phyloP scores from a whole-genome alignment of 169 alveolate genomes.

The Plasmodium gaboni region DNA sequence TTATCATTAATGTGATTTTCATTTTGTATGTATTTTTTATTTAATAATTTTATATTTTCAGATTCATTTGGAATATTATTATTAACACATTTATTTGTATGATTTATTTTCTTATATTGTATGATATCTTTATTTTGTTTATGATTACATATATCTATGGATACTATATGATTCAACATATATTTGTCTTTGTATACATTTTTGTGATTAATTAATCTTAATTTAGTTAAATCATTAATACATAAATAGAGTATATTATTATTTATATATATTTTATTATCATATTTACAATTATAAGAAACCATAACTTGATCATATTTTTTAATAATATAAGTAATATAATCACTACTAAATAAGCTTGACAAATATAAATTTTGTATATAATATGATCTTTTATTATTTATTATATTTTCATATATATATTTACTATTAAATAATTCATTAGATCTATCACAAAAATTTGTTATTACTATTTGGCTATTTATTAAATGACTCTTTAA shows the following conservation, averaged over 20 bases:
- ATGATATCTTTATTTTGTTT: neutral
- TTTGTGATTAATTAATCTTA: constrained; percentile 51
- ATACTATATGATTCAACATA: constrained; percentile 6
- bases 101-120: neutral
- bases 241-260: constrained; percentile 15
- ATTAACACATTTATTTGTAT: neutral
- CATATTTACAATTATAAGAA: constrained; percentile 34
- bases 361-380: constrained; percentile 50
- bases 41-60: neutral
- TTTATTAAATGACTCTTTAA: constrained; percentile 19
- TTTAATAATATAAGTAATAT: constrained; percentile 23
- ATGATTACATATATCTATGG: constrained; percentile 14
- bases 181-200: constrained; percentile 38
- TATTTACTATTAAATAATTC: constrained; percentile 42
- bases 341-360: constrained; percentile 34
- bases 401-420: constrained; percentile 22
- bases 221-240: constrained; percentile 45
- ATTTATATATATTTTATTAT: constrained; percentile 56
- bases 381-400: constrained; percentile 21
- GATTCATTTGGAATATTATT: neutral
- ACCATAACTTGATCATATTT: constrained; percentile 35
- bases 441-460: constrained; percentile 36
- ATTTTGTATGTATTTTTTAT: neutral
- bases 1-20: neutral
- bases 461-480: constrained; percentile 57